Evolutionary conservation across 2,329 filamentous ascomycete species (phyloP).

Genomic region (Ophiosphaerella herpotricha): DNA sequence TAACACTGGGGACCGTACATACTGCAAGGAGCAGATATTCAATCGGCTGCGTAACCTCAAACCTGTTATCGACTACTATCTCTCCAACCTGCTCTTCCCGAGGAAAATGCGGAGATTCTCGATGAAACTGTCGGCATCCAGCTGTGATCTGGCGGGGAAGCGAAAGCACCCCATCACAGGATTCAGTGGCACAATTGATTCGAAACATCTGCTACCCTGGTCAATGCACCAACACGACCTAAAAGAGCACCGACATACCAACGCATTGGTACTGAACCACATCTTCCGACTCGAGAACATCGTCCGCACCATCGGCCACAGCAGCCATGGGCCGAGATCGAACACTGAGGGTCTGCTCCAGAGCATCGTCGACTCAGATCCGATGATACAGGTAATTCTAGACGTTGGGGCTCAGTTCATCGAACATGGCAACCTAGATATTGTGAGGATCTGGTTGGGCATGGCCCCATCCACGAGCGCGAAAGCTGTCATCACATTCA

Average conservation of each 20-base stretch:
- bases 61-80: conserved; percentile 65
- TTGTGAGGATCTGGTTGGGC: conserved; percentile 58
- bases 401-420: conserved; percentile 74
- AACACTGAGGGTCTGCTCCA: conserved; percentile 53
- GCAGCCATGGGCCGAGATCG: conserved; percentile 1
- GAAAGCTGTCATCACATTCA: conserved; percentile 59
- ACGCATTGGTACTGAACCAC: conserved; percentile 67
- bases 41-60: conserved; percentile 59
- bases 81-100: conserved; percentile 63
- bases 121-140: conserved; percentile 66
- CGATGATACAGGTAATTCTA: conserved; percentile 62
- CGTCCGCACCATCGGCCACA: conserved; percentile 36
- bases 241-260: conserved; percentile 63
- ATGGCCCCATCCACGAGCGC: conserved; percentile 45
- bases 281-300: conserved; percentile 61
- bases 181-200: conserved; percentile 74
- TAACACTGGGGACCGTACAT: conserved; percentile 52
- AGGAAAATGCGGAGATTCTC: conserved; percentile 67
- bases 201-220: conserved; percentile 61
- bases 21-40: conserved; percentile 58
- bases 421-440: conserved; percentile 54
- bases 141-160: conserved; percentile 65
- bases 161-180: conserved; percentile 62
- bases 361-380: conserved; percentile 47
- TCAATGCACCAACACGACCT: conserved; percentile 62